Evolutionary conservation across 139 green algal species (phyloP), one percentile per base, ranked within the genome.

Genomic region (Klebsormidium nitens): DNA sequence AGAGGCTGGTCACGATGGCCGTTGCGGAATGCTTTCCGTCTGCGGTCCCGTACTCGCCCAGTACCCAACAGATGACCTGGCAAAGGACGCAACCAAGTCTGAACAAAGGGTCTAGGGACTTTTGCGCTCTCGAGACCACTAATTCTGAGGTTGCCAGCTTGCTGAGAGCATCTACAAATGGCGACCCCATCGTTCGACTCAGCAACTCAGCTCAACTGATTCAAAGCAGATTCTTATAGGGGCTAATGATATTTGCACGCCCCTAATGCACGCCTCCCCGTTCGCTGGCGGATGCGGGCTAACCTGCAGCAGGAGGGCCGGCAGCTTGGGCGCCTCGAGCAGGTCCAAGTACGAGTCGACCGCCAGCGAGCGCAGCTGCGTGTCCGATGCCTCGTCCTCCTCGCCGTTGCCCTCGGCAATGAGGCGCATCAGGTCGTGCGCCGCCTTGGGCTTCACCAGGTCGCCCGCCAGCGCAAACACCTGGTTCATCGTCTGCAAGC

Each of bases 381-480:
- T 47, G 47, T 73, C 36, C 17, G 38, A 31, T n/a, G 59, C 69
- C 2, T 64, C 74, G 23, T 68, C 75, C 34, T 75, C 57, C 19
- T 79, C 74, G 6, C 78, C 74, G 8, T 35, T 68, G 5, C 82
- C 93, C 81, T 97, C 91, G 1, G 88, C 89, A 48, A 98, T 90
- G 28, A 96, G 82, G 0, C 82, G 78, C 74, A 91, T 89, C 44
- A 98, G 77, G 62, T 86, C 86, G 72, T 96, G 82, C 0, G 82
- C 87, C 40, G 90, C 79, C 34, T 61, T 74, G 2, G 82, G 66
- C 11, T 84, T 80, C 63, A 96, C 84, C 61, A 89, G 78, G 37
- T 96, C 88, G 3, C 91, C 92, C 0, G 75, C 91, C 64, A 92
- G 64, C 68, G 88, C 83, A 85, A 95, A 93, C 78, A 95, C 82